phyloP scores from a whole-genome alignment of 192 early-diverging fungal species.

The Dissophora globulifera region DNA sequence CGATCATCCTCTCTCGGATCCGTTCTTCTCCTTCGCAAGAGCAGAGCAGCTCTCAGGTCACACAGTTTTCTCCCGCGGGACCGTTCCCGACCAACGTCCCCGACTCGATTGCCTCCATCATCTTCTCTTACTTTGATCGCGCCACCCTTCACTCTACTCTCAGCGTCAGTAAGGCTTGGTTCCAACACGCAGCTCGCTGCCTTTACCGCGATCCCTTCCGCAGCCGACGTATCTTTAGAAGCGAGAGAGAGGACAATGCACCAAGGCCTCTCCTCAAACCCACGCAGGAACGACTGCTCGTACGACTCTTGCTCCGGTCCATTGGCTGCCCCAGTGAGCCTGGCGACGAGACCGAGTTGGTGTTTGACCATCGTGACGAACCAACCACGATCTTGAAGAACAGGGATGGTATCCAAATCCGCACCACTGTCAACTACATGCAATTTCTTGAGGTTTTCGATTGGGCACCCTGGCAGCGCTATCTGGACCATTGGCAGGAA shows the following conservation, averaged over 20 bases:
- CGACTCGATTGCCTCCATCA: not conserved
- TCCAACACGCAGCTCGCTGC: not conserved
- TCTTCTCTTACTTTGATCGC: slow-evolving; percentile 8
- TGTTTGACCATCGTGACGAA: not conserved
- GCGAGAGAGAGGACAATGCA: not conserved
- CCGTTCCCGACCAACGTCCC: not conserved
- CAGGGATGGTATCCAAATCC: slow-evolving; percentile 4
- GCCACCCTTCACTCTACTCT: slow-evolving; percentile 3
- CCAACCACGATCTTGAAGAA: not conserved
- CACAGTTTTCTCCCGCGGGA: too few relatives aligned
- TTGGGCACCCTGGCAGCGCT: slow-evolving; percentile 21
- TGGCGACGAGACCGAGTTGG: not conserved
- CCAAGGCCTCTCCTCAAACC: not conserved
- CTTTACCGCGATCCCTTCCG: slow-evolving; percentile 16
- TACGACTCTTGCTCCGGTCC: slow-evolving; percentile 8
- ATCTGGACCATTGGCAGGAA: slow-evolving; percentile 8
- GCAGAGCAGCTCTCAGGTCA: too few relatives aligned
- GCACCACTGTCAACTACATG: slow-evolving; percentile 17
- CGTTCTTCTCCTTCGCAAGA: too few relatives aligned
- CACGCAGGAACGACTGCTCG: slow-evolving; percentile 8
- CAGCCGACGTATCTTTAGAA: not conserved
- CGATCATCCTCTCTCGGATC: too few relatives aligned
- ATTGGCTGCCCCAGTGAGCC: slow-evolving; percentile 22
- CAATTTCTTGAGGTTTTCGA: slow-evolving; percentile 20
- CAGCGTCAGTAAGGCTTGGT: slow-evolving; percentile 14